Percentiles rank a stretch among this genome's conserved stretches.
Evolutionary conservation across 306 rosid species (phyloP).

Genomic region (Quercus glauca): DNA sequence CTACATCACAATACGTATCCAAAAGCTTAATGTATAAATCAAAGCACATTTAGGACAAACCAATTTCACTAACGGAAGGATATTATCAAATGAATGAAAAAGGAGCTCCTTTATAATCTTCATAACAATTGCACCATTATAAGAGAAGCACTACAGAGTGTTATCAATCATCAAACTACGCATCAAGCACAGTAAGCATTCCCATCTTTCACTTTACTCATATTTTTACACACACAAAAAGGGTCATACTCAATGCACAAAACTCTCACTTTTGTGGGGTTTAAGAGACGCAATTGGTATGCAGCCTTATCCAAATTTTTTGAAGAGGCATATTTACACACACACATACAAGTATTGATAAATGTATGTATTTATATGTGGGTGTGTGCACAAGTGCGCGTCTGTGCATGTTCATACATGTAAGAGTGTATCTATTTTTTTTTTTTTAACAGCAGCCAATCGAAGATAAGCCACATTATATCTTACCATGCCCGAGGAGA

Average conservation of each 20-base stretch:
- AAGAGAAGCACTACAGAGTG: background rate
- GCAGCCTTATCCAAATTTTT: too few species aligned
- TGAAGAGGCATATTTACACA: too few species aligned
- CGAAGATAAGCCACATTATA: slow-evolving; percentile 14
- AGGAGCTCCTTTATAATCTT: background rate
- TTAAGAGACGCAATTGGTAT: too few species aligned
- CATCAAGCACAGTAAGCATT: background rate
- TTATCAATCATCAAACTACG: background rate
- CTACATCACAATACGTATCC: slow-evolving; percentile 1
- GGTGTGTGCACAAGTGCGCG: background rate
- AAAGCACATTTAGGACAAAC: background rate
- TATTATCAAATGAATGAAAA: background rate
- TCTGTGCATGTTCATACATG: background rate
- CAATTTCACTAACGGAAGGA: background rate
- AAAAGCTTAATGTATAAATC: slow-evolving; percentile 11
- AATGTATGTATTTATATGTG: background rate
- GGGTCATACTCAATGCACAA: too few species aligned
- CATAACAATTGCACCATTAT: background rate
- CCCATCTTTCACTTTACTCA: background rate
- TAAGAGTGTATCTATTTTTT: background rate
- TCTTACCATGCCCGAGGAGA: slow-evolving; percentile 96
- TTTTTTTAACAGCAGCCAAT: background rate
- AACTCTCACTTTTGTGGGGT: too few species aligned
- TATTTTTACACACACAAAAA: background rate
- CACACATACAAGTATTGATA: too few species aligned